These are phyloP conservation scores for Letharia columbiana DNA, from an alignment of 495 filamentous ascomycete genomes.

Conservation along the genomic window DNA sequence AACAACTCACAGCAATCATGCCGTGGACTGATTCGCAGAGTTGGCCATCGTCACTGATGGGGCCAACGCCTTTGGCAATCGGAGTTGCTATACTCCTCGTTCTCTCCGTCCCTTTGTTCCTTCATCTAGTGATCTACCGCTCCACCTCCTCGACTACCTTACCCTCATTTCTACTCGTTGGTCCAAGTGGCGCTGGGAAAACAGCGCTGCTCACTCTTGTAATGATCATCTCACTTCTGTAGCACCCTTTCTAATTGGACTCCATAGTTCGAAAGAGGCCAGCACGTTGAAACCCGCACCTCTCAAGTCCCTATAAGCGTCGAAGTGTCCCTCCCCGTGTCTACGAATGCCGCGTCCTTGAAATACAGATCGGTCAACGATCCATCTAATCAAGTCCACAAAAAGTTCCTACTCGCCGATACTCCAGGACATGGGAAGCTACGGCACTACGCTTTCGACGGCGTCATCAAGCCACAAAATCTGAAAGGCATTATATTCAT, in stretches of 20 bases:
- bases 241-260: slow-evolving; percentile 5
- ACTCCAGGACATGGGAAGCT: slow-evolving; percentile 95
- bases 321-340: slow-evolving; percentile 61
- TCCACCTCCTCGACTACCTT: slow-evolving; percentile 54
- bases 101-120: slow-evolving; percentile 62
- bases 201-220: slow-evolving; percentile 79
- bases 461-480: slow-evolving; percentile 42
- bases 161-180: slow-evolving; percentile 76
- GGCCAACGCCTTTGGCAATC: slow-evolving; percentile 38
- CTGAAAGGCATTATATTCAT: slow-evolving; percentile 78
- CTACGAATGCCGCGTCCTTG: slow-evolving; percentile 52
- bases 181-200: slow-evolving; percentile 80
- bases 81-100: slow-evolving; percentile 58
- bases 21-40: slow-evolving; percentile 22
- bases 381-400: slow-evolving; percentile 52
- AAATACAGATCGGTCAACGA: slow-evolving; percentile 65
- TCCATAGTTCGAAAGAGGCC: slow-evolving; percentile 23
- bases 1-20: slow-evolving; percentile 5
- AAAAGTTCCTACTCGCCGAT: slow-evolving; percentile 71
- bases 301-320: slow-evolving; percentile 67
- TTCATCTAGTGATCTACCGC: slow-evolving; percentile 69
- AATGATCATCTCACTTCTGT: slow-evolving; percentile 19
- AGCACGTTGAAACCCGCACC: slow-evolving; percentile 54
- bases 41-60: slow-evolving; percentile 24
- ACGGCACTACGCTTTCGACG: slow-evolving; percentile 42